phyloP scores from a whole-genome alignment of 371 early-diverging fungal genomes.

The Syncephalis plumigaleata region DNA sequence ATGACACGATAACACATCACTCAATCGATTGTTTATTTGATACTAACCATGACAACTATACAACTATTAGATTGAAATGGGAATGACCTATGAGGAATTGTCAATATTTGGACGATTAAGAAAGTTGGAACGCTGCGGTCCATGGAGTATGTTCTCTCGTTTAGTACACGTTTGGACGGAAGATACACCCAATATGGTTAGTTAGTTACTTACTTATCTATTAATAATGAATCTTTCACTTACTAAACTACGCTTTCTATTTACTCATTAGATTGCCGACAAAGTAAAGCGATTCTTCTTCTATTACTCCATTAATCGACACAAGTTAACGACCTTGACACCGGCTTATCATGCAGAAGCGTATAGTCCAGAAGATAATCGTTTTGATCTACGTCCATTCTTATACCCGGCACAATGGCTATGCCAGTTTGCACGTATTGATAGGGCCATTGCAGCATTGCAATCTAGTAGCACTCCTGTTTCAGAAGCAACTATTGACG shows the following conservation, averaged over 20 bases:
- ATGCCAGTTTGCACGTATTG: slow-evolving; percentile 83
- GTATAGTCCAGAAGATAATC: slow-evolving; percentile 92
- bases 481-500: too few relatives aligned
- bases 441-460: slow-evolving; percentile 28
- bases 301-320: slow-evolving; percentile 92
- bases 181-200: background rate
- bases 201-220: too few relatives aligned
- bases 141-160: slow-evolving; percentile 79
- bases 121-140: slow-evolving; percentile 75
- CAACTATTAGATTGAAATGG: slow-evolving; percentile 64
- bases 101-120: slow-evolving; percentile 82
- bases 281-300: slow-evolving; percentile 93
- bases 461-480: too few relatives aligned
- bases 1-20: too few relatives aligned
- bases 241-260: background rate
- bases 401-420: slow-evolving; percentile 78
- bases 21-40: too few relatives aligned
- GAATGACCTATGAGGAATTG: slow-evolving; percentile 90
- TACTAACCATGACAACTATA: background rate
- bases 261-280: slow-evolving; percentile 28
- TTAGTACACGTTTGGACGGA: slow-evolving; percentile 56
- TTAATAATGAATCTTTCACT: too few relatives aligned
- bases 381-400: slow-evolving; percentile 91
- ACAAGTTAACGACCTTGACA: slow-evolving; percentile 93
- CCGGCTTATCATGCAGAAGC: slow-evolving; percentile 92